phyloP scores from a whole-genome alignment of 495 filamentous ascomycete genomes.

The Talaromyces thailandensis region DNA sequence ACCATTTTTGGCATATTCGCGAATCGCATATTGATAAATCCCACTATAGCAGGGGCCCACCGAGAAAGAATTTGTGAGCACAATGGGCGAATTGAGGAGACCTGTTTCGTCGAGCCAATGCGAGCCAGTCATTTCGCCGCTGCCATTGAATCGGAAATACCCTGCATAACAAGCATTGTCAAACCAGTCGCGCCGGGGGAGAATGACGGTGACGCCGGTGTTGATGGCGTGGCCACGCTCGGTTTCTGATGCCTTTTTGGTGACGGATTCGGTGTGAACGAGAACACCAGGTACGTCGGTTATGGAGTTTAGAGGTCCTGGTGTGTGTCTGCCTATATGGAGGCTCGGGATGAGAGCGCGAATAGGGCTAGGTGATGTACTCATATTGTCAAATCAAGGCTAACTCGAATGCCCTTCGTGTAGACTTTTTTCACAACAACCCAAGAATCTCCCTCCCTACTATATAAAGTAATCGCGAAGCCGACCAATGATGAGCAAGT shows the following conservation, averaged over 20 bases:
- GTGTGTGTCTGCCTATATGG: slow-evolving; percentile 22
- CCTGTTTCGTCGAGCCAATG: slow-evolving; percentile 47
- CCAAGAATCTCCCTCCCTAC: background rate
- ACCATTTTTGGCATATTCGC: slow-evolving; percentile 24
- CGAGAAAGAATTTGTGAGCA: slow-evolving; percentile 41
- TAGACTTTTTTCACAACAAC: no score
- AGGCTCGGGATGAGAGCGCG: slow-evolving; percentile 33
- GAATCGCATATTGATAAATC: slow-evolving; percentile 37
- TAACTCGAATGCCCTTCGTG: no score
- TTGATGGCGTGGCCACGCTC: slow-evolving; percentile 20
- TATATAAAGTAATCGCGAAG: background rate
- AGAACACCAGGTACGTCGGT: slow-evolving; percentile 42
- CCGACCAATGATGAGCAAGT: background rate
- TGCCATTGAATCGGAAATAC: slow-evolving; percentile 45
- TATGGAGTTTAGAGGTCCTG: slow-evolving; percentile 38
- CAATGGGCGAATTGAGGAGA: slow-evolving; percentile 36
- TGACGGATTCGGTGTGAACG: slow-evolving; percentile 36
- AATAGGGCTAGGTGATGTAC: slow-evolving; percentile 9
- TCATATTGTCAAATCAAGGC: background rate
- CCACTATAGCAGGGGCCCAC: slow-evolving; percentile 40
- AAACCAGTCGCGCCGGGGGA: slow-evolving; percentile 39
- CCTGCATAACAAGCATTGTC: slow-evolving; percentile 39
- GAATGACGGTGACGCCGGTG: slow-evolving; percentile 43
- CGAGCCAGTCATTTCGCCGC: slow-evolving; percentile 42
- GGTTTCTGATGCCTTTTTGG: background rate